phyloP scores from a whole-genome alignment of 176 grass and related monocot species.

The Oropetium thomaeum region DNA sequence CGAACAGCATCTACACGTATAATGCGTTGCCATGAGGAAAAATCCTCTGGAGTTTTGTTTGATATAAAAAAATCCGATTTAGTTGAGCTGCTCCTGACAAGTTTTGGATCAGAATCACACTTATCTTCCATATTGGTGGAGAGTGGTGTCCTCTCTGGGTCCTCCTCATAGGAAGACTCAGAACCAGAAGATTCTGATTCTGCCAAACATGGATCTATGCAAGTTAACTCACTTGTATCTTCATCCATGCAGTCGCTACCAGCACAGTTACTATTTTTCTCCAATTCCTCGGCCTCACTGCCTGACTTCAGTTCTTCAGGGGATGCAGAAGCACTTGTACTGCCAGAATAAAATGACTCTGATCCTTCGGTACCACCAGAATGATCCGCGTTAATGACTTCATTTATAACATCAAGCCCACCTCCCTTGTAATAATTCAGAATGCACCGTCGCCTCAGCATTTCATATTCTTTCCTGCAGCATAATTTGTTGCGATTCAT shows the following conservation, averaged over 20 bases:
- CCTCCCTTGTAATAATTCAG: slow-evolving; percentile 49
- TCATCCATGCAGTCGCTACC: slow-evolving; percentile 38
- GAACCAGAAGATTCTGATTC: slow-evolving; percentile 75
- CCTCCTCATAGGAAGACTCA: slow-evolving; percentile 69
- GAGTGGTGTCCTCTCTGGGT: slow-evolving; percentile 35
- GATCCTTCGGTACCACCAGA: slow-evolving; percentile 36
- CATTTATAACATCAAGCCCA: slow-evolving; percentile 58
- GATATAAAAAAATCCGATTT: slow-evolving; percentile 40
- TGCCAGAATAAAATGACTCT: slow-evolving; percentile 40
- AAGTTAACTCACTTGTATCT: slow-evolving; percentile 46
- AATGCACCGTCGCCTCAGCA: slow-evolving; percentile 68
- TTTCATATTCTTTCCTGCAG: slow-evolving; percentile 91
- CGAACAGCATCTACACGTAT: slow-evolving; percentile 87
- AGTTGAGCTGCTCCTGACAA: slow-evolving; percentile 43
- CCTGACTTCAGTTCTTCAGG: slow-evolving; percentile 46
- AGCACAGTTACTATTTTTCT: slow-evolving; percentile 19
- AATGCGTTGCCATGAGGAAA: slow-evolving; percentile 82
- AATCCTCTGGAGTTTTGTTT: slow-evolving; percentile 62
- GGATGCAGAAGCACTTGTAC: slow-evolving; percentile 34
- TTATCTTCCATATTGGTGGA: slow-evolving; percentile 40
- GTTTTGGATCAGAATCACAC: slow-evolving; percentile 36
- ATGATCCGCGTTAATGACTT: slow-evolving; percentile 38
- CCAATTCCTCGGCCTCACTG: slow-evolving; percentile 14
- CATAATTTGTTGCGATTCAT: slow-evolving; percentile 6
- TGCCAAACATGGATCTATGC: slow-evolving; percentile 34